Conservation (phyloP, 768 basidiomycete genomes). For the Leucocoprinus leucothites region DNA sequence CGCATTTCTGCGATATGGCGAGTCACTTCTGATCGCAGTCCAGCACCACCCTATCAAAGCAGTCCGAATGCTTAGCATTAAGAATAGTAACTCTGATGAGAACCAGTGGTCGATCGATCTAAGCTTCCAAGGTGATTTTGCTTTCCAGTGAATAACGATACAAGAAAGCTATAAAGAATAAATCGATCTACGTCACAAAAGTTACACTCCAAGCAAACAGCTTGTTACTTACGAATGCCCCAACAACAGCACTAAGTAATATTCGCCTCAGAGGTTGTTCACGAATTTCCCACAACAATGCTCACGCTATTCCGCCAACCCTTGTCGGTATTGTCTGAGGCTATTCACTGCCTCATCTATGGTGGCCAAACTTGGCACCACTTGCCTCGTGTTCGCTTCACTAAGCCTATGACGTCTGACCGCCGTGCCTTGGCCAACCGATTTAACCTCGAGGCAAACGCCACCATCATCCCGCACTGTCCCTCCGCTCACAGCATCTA, state of each 20-base stretch:
- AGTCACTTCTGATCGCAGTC: constrained; percentile 1
- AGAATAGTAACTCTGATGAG: neutral
- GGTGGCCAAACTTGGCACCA: neutral
- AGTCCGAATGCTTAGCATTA: neutral
- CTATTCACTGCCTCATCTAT: neutral
- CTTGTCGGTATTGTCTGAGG: neutral
- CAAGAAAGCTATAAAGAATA: too few species aligned
- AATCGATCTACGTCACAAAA: too few species aligned
- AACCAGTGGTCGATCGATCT: neutral
- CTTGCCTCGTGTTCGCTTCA: constrained; percentile 11
- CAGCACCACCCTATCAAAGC: constrained; percentile 2
- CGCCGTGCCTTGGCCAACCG: neutral
- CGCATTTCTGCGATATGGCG: neutral
- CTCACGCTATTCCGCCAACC: neutral
- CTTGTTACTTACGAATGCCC: too few species aligned
- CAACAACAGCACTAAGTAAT: too few species aligned
- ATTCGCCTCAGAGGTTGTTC: too few species aligned
- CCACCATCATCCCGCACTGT: neutral
- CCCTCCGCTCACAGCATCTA: constrained; percentile 7
- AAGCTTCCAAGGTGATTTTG: too few species aligned
- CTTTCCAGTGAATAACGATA: too few species aligned
- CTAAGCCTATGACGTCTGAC: constrained; percentile 5
- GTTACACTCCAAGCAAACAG: too few species aligned
- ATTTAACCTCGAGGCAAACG: constrained; percentile 3
- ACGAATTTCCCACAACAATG: too few species aligned